Evolutionary conservation across 2,329 filamentous ascomycete species (phyloP).

Genomic region (Sporothrix curviconia): DNA sequence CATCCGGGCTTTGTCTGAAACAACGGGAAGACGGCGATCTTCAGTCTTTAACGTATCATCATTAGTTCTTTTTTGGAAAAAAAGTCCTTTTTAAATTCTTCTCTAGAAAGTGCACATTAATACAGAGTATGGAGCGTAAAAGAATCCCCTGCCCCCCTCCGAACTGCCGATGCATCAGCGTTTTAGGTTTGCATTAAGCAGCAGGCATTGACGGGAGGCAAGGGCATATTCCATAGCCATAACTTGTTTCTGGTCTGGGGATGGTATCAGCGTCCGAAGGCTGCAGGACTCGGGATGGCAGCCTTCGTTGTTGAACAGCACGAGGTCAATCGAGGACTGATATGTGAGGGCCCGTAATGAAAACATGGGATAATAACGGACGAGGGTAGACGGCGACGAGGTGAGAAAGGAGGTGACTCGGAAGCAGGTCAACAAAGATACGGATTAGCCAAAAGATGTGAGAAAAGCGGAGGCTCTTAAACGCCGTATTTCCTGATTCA

Average conservation of each 20-base stretch:
- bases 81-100: not conserved
- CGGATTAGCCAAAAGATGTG: too few relatives aligned
- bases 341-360: not conserved
- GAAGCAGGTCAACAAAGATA: too few relatives aligned
- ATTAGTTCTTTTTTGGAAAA: not conserved
- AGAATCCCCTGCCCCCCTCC: not conserved
- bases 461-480: too few relatives aligned
- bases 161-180: conserved; percentile 10
- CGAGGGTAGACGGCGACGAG: too few relatives aligned
- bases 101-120: not conserved
- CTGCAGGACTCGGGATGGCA: not conserved
- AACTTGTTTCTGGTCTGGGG: not conserved
- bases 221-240: not conserved
- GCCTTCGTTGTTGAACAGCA: not conserved
- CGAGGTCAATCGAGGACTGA: not conserved
- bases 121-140: too few relatives aligned
- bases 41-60: not conserved
- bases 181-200: conserved; percentile 1
- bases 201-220: not conserved
- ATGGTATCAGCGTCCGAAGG: not conserved
- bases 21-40: not conserved
- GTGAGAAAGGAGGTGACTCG: too few relatives aligned
- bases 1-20: not conserved
- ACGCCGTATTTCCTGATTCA: too few relatives aligned
- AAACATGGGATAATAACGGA: too few relatives aligned